These are phyloP conservation scores for Hanseniaspora osmophila DNA, from an alignment of 805 yeast species.

Conservation along the genomic window DNA sequence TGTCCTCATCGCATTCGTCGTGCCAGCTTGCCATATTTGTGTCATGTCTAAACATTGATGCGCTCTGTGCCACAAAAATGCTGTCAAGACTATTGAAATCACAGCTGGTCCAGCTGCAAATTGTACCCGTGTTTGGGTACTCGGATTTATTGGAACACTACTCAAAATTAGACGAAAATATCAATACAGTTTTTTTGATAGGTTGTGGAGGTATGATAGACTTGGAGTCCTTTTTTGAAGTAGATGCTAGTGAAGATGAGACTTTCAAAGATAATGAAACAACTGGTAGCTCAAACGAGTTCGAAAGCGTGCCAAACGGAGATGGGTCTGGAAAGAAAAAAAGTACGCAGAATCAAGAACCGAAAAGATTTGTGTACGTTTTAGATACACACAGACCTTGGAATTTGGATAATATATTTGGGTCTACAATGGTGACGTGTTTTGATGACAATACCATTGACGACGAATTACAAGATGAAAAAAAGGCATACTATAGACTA, in stretches of 20 bases:
- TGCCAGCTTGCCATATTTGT: conserved; percentile 80
- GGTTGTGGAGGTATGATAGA: conserved; percentile 95
- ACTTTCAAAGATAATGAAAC: conserved; percentile 12
- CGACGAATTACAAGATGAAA: conserved; percentile 40
- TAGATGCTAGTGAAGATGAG: conserved; percentile 21
- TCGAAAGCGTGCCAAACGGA: too few species aligned
- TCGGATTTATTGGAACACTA: conserved; percentile 58
- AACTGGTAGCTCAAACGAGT: too few species aligned
- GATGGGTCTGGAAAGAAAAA: conserved; percentile 1
- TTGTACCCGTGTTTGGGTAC: conserved; percentile 88
- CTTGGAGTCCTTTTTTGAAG: conserved; percentile 56
- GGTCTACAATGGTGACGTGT: conserved; percentile 62
- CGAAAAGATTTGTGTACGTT: conserved; percentile 55
- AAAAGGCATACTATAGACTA: conserved; percentile 45
- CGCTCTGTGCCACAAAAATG: conserved; percentile 77
- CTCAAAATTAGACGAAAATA: conserved; percentile 51
- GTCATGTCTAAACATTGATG: conserved; percentile 81
- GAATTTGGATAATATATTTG: conserved; percentile 87
- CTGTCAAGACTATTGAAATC: conserved; percentile 57
- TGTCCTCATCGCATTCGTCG: conserved; percentile 83
- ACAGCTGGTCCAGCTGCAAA: conserved; percentile 73
- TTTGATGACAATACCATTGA: conserved; percentile 77
- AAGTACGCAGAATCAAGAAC: conserved; percentile 7
- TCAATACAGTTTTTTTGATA: conserved; percentile 59
- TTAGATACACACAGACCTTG: conserved; percentile 93